These are phyloP conservation scores for Daldinia childiae DNA, from an alignment of 495 filamentous ascomycete genomes.

Conservation along the genomic window DNA sequence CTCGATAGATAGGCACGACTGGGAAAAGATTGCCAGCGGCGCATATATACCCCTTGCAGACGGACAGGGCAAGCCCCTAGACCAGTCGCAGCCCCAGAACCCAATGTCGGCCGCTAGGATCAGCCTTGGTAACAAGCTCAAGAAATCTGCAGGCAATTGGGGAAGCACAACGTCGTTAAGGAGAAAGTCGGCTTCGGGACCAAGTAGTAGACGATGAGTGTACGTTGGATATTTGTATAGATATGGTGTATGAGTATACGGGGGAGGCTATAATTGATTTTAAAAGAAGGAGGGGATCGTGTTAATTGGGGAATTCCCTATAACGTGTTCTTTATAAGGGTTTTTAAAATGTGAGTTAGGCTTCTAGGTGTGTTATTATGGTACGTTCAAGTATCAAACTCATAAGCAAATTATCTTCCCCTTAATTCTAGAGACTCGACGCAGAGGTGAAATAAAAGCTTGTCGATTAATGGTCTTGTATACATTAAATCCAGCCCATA, in stretches of 20 bases:
- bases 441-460: background rate
- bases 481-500: background rate
- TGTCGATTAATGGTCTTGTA: background rate
- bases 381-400: background rate
- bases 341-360: background rate
- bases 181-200: conserved; percentile 29
- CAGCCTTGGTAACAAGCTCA: conserved; percentile 57
- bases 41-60: conserved; percentile 39
- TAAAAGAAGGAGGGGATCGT: background rate
- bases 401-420: background rate
- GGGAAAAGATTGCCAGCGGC: conserved; percentile 48
- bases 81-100: conserved; percentile 40
- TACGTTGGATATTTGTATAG: background rate
- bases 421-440: background rate
- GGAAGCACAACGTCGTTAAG: conserved; percentile 41
- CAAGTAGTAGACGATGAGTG: conserved; percentile 16
- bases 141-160: conserved; percentile 51
- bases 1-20: conserved; percentile 46
- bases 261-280: background rate
- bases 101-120: conserved; percentile 56
- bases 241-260: conserved; percentile 10
- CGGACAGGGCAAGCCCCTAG: conserved; percentile 34
- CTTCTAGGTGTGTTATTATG: background rate
- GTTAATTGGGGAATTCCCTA: background rate
- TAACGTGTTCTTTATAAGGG: background rate